A percentile compares a stretch with the other conserved stretches of the same genome.
Evolutionary conservation across 306 rosid genomes (phyloP).

Genomic region (Carpinus viminea): DNA sequence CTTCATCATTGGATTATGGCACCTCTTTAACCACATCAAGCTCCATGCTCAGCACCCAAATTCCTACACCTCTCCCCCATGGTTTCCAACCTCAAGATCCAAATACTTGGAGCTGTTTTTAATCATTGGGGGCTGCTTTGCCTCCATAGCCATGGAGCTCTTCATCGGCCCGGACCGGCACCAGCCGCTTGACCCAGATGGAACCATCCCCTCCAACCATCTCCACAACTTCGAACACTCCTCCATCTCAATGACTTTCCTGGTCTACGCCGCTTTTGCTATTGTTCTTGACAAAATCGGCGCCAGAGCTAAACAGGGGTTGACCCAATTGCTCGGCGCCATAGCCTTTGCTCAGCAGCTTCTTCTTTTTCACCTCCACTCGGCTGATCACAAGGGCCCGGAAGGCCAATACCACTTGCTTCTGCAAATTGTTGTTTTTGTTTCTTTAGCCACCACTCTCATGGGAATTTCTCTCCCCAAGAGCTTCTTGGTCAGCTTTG

Average conservation of each 20-base stretch:
- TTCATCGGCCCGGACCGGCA: constrained; percentile 64
- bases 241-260: constrained; percentile 58
- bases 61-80: constrained; percentile 45
- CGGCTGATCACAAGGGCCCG: constrained; percentile 75
- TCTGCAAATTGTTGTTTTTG: constrained; percentile 43
- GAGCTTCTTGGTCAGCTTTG: constrained; percentile 62
- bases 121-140: constrained; percentile 46
- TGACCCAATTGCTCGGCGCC: constrained; percentile 60
- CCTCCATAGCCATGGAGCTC: constrained; percentile 78
- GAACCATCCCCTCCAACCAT: constrained; percentile 79
- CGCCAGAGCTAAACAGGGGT: constrained; percentile 9
- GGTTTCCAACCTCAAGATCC: constrained; percentile 64
- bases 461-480: constrained; percentile 49
- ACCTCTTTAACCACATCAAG: constrained; percentile 72
- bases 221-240: constrained; percentile 89
- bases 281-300: constrained; percentile 47
- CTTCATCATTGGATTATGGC: constrained; percentile 77
- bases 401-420: constrained; percentile 84
- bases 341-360: constrained; percentile 70
- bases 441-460: constrained; percentile 50
- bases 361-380: constrained; percentile 74
- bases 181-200: constrained; percentile 70
- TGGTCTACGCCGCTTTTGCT: constrained; percentile 51
- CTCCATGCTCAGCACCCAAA: constrained; percentile 50
- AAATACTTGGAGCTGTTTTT: constrained; percentile 59